phyloP scores from a whole-genome alignment of 768 basidiomycete genomes.

The Hygrocybe punicea region DNA sequence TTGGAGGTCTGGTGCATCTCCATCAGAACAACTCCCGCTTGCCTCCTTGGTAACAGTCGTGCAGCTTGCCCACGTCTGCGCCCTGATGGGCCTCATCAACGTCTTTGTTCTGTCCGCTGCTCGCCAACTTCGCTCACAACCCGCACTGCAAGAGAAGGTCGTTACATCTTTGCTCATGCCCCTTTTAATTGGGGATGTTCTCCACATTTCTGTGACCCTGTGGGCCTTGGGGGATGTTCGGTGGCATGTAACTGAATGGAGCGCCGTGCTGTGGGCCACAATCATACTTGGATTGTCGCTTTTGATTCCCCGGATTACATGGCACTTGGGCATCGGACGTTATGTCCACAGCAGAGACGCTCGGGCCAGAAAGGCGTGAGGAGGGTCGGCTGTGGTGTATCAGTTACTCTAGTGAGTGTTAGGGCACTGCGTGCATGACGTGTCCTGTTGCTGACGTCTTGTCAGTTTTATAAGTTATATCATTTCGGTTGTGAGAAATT shows the following conservation, averaged over 20 bases:
- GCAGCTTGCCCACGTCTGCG: slow-evolving; percentile 77
- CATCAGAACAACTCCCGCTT: slow-evolving; percentile 49
- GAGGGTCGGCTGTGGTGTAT: neutral
- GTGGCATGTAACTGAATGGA: slow-evolving; percentile 62
- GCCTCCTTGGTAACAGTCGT: slow-evolving; percentile 68
- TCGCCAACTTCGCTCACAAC: slow-evolving; percentile 53
- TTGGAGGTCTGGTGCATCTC: slow-evolving; percentile 51
- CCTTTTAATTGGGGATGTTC: slow-evolving; percentile 63
- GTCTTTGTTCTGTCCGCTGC: slow-evolving; percentile 60
- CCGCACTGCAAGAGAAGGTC: slow-evolving; percentile 70
- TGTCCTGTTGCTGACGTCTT: too few species aligned
- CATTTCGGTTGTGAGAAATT: too few species aligned
- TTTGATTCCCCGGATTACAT: slow-evolving; percentile 65
- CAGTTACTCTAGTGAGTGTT: too few species aligned
- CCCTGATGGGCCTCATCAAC: slow-evolving; percentile 68
- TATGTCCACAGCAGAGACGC: slow-evolving; percentile 68
- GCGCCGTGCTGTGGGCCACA: slow-evolving; percentile 66
- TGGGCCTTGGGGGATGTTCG: slow-evolving; percentile 73
- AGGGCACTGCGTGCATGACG: too few species aligned
- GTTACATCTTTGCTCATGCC: slow-evolving; percentile 61
- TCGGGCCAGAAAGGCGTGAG: slow-evolving; percentile 16
- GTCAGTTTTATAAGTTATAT: too few species aligned
- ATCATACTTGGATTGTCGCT: slow-evolving; percentile 59
- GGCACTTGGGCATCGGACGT: slow-evolving; percentile 73
- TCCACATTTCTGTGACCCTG: slow-evolving; percentile 64